Evolutionary conservation across 768 basidiomycete species (phyloP), one percentile per base, ranked within the genome.

Genomic region (Pisolithus tinctorius): DNA sequence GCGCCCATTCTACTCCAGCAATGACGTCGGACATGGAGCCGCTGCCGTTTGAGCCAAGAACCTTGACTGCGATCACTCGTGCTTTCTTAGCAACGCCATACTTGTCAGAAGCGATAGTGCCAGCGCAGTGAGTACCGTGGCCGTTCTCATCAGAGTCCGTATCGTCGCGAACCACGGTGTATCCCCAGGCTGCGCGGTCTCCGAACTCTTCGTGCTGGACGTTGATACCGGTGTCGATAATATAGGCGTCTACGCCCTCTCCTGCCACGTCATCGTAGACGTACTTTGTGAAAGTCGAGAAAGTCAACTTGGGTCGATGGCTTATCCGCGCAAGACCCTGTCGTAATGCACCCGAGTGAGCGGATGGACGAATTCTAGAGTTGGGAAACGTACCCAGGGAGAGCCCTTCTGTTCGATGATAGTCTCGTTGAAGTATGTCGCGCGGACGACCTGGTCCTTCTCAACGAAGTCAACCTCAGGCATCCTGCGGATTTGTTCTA

Each of bases 11-110:
- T 50, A 97, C 93, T 64, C 95, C 96, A 8, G 74, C 77, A 46
- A 98, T 75, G 56, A 98, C 96, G 63, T 98, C 94, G 40, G 86
- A 83, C 94, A 97, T 96, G 50, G 86, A 79, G 7, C 96, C 96
- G 57, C 86, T 90, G 34, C 96, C 96, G 59, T 94, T 90, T 45
- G 86, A 83, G n/a, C 93, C 93, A 44, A 97, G 80, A 17, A 92
- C 90, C 75, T 94, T 95, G 69, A 95, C 92, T 31, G 93, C 93
- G 57, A 87, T 76, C 58, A 95, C 78, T 54, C 90, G 78, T 50
- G 93, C 95, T 54, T 78, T 78, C 83, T 99, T 98, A 47, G 96
- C 93, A 42, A 99, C 93, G 71, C 96, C 96, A 62, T 92, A 98
- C 70, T 84, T 88, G 62, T 74, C 71, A 4, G 90, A 93, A n/a